Percentiles rank a stretch among this genome's conserved stretches.
These are phyloP conservation scores for Tremella yokohamensis DNA, from an alignment of 768 basidiomycete genomes.

Conservation along the genomic window DNA sequence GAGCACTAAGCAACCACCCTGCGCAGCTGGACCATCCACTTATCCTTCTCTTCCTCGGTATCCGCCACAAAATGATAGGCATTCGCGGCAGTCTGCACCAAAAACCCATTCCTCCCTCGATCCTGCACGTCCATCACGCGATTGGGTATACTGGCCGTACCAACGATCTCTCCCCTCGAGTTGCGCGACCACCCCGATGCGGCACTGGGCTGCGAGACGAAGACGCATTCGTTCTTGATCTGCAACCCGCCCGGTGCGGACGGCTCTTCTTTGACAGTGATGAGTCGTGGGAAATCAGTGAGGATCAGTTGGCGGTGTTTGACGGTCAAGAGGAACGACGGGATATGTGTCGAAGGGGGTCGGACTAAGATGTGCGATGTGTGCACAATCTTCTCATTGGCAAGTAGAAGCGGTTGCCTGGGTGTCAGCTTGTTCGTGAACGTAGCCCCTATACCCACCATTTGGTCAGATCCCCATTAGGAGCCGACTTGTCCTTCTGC, in stretches of 20 bases:
- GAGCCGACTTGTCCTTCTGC: background rate
- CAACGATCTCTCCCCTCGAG: conserved; percentile 5
- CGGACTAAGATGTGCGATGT: conserved; percentile 32
- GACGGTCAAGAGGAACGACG: conserved; percentile 37
- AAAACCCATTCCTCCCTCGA: conserved; percentile 38
- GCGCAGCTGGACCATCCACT: conserved; percentile 24
- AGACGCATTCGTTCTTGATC: conserved; percentile 44
- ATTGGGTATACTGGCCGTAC: conserved; percentile 14
- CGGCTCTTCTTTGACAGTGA: conserved; percentile 45
- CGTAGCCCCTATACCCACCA: background rate
- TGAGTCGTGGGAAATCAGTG: conserved; percentile 46
- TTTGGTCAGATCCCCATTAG: background rate
- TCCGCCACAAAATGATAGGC: conserved; percentile 27
- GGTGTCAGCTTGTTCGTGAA: conserved; percentile 6
- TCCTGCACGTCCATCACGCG: conserved; percentile 31
- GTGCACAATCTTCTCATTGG: conserved; percentile 41
- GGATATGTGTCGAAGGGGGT: conserved; percentile 29
- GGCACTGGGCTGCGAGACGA: conserved; percentile 17
- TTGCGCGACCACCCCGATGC: background rate
- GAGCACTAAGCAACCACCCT: background rate
- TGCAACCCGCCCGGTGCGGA: conserved; percentile 15
- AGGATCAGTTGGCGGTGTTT: conserved; percentile 41
- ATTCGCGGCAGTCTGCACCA: conserved; percentile 39
- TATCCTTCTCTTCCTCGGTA: conserved; percentile 18
- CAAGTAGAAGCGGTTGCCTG: conserved; percentile 35